Evolutionary conservation across 176 grass and related monocot genomes (phyloP).

Genomic region (Leersia perrieri): DNA sequence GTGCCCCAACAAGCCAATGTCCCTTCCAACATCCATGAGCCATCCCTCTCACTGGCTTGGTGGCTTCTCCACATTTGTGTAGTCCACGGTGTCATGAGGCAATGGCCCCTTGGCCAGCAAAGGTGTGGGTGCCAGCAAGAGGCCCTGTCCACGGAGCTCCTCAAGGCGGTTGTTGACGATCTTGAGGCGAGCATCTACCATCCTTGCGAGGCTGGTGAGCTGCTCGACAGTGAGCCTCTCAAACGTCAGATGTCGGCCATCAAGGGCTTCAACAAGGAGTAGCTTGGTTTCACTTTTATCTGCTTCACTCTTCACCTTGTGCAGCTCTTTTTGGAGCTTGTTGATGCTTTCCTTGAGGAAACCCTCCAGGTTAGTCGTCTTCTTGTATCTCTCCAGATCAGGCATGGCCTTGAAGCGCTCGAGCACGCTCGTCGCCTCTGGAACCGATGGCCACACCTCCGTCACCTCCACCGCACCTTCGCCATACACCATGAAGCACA

Average conservation of each 20-base stretch:
- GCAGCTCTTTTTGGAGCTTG: conserved; percentile 39
- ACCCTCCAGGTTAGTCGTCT: conserved; percentile 44
- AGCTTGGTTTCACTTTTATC: conserved; percentile 16
- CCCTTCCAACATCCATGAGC: not conserved
- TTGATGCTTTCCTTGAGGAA: conserved; percentile 28
- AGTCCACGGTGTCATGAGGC: not conserved
- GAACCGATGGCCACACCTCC: conserved; percentile 33
- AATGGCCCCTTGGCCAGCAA: not conserved
- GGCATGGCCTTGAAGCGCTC: conserved; percentile 34
- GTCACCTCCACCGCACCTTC: not conserved
- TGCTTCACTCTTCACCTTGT: conserved; percentile 26
- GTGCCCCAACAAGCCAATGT: not conserved
- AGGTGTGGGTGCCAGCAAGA: not conserved
- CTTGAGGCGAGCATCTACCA: not conserved
- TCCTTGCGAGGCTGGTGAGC: not conserved
- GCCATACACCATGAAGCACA: conserved; percentile 36
- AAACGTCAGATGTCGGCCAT: not conserved
- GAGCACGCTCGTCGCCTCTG: not conserved
- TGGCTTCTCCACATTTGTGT: not conserved
- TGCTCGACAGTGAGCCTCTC: not conserved
- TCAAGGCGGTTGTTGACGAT: not conserved
- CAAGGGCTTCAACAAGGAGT: conserved; percentile 35
- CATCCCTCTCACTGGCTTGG: not conserved
- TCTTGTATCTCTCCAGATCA: conserved; percentile 37
- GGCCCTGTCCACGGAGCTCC: not conserved